Evolutionary conservation across 202 grass and related monocot genomes (phyloP), one percentile per base, ranked within the genome.

Genomic region (Schoenoplectus tabernaemontani): DNA sequence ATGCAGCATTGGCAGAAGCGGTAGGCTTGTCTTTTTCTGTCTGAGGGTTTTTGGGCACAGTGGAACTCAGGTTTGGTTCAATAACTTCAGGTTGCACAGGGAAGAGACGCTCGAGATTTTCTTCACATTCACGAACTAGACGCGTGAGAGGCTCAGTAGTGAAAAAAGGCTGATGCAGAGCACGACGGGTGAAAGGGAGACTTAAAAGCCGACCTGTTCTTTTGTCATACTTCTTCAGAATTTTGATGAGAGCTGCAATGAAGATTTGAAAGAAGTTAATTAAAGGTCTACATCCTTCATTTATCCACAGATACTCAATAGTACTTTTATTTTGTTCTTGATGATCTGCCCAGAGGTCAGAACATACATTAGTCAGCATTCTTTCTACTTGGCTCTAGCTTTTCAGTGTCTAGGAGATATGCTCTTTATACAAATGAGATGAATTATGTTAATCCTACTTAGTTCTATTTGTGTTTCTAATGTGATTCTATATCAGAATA

Each of bases 211-310:
- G 86, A 0, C 96, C 96, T 43, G 91, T 95, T 87, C 95, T 92
- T 86, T 98, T 98, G 81, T 98, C 91, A 77, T 95, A 98, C 83
- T 95, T 95, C 64, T 98, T 98, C 41, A 98, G 58, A 86, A 98
- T 98, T 71, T 98, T 95, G 32, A 98, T 88, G 15, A 95, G 76
- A 50, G 91, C 96, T 98, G 79, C 23, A 86, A 76, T 61, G 34
- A 81, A 57, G 81, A 33, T 75, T 19, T 54, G 15, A 53, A 7
- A 66, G 15, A 23, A 2, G 34, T 53, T 16, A 33, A 46, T 57
- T 33, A 36, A 32, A 42, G 32, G 9, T 82, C 37, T 41, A 43
- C 56, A 33, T 24, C 48, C 43, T 51, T 47, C 7, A n/a, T 53
- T 74, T 32, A 33, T 74, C 46, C 15, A 19, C 32, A 53, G 46